Conservation (phyloP, 2,329 filamentous ascomycete genomes). For the Colletotrichum abscissum region DNA sequence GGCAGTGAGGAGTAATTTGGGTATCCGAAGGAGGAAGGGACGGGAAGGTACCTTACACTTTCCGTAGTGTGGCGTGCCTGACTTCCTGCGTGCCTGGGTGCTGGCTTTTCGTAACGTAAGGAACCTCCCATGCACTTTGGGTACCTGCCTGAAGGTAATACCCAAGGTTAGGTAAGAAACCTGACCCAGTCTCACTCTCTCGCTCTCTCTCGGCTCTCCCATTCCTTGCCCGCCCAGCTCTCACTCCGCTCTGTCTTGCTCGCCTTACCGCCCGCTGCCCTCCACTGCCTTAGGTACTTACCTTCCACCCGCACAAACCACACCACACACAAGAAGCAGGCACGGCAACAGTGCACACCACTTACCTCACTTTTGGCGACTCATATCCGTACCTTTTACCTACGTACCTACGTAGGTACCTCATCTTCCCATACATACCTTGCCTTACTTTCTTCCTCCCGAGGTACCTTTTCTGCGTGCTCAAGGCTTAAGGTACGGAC, state of each 20-base stretch:
- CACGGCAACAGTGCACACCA: background rate
- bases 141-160: background rate
- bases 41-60: background rate
- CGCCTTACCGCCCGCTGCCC: constrained; percentile 14
- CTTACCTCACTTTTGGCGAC: constrained; percentile 1
- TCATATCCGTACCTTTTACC: background rate
- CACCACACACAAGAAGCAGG: background rate
- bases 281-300: constrained; percentile 14
- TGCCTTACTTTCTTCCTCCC: background rate
- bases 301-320: background rate
- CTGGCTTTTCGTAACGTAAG: background rate
- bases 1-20: constrained; percentile 28
- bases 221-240: background rate
- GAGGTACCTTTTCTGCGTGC: constrained; percentile 5
- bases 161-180: background rate
- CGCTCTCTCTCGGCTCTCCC: background rate
- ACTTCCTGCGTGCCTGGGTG: background rate
- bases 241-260: constrained; percentile 14
- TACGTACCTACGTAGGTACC: no score
- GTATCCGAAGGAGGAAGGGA: background rate
- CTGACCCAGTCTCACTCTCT: background rate
- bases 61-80: background rate
- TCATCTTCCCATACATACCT: no score
- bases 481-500: background rate
- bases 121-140: background rate